Evolutionary conservation across 306 rosid species (phyloP), one percentile per base, ranked within the genome.

Genomic region (Psophocarpus tetragonolobus): DNA sequence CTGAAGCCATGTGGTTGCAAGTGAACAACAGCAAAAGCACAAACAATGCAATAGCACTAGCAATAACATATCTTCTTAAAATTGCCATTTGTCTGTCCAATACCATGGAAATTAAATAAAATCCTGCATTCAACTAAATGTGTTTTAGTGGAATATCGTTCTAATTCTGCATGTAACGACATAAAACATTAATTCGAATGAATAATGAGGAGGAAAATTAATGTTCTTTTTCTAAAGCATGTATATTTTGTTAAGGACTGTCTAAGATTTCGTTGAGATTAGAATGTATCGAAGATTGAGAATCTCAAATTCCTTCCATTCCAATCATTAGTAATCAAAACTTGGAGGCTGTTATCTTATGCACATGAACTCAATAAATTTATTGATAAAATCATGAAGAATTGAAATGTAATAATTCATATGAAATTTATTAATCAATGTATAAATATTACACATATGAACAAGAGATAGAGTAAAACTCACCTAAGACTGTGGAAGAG

Each of bases 61-160:
- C 33, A 26, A 57, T 2, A 50, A 15, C 13, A 10, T 27, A 36
- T 21, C 58, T 77, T 82, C 33, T 71, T 8, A 21, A 50, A 27
- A n/a, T 8, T 14, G 48, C 36, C 74, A 76, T 82, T 76, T 70
- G 68, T 9, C 4, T 20, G 9, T 58, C 42, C 69, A 51, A 51
- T 20, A 18, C 4, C 14, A 18, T 51, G 20, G 17, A 57, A 23
- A 51, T 57, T 57, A 64, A 63, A 51, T 5, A 4, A 48, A 6
- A 30, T 17, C 15, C 56, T 20, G 38, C 23, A 44, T 11, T 69
- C 50, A 73, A 32, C 23, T 61, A 3, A 41, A 61, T 4, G 44
- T 20, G 5, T 17, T 53, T 53, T 23, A 39, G 9, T 2, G 36
- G 20, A 35, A 73, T 24, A 39, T 15, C 24, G 2, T 56, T 38